Evolutionary conservation across 805 yeast species (phyloP), one percentile per base, ranked within the genome.

Genomic region (Clavispora phyllophila): DNA sequence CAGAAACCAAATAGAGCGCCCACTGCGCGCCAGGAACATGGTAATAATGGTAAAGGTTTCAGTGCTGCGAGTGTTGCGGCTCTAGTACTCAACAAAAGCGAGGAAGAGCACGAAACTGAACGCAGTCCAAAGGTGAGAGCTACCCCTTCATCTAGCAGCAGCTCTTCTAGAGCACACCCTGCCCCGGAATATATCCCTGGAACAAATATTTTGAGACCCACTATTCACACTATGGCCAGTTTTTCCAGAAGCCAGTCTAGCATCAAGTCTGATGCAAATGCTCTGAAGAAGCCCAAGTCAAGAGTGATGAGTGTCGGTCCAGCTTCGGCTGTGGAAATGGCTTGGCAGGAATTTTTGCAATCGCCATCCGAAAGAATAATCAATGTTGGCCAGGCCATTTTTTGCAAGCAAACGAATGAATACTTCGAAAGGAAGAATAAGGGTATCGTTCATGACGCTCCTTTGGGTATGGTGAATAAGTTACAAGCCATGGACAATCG

Each of bases 361-460:
- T 77, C 75, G 53, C 61, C 70, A 1, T 80, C 81, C 39, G 93
- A 84, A 54, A 67, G 88, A 43, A 72, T 84, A 9, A 42, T 50
- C 7, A 44, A 51, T 27, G 53, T 52, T 18, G 56, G 56, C 2
- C 47, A 37, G 43, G 56, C 49, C 7, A 45, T 67, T 29, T 75
- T 76, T 1, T 61, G 68, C 5, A 62, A 66, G 39, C 64, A 73
- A 8, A 55, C 66, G 2, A 75, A 79, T 0, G 81, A 74, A 5
- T 37, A 46, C 0, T 72, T 84, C 48, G 87, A 82, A 47, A 78
- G 68, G 58, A 81, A 72, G 45, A 70, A 72, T 45, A 75, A 68
- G 49, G 87, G 87, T 0, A 63, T 69, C 48, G 55, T 83, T 18
- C 78, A 75, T 35, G 84, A 81, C 47, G 69, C 83, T 1, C 85